Percentiles rank a stretch among this genome's conserved stretches.
Evolutionary conservation across 176 grass and related monocot species (phyloP).

Genomic region (Leersia perrieri): DNA sequence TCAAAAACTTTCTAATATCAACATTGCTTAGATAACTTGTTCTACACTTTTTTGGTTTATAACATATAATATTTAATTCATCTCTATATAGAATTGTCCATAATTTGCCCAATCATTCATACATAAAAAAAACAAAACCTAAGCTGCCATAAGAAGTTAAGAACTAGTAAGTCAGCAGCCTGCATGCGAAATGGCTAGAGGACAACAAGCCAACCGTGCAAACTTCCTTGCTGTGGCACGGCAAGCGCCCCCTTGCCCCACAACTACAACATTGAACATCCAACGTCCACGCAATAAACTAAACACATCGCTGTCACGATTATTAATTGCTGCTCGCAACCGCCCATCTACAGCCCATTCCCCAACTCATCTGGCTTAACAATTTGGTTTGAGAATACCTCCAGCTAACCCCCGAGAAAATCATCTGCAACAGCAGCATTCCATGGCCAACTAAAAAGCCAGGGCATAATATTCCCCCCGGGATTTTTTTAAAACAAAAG

Average conservation of each 20-base stretch:
- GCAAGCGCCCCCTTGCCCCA: constrained; percentile 13
- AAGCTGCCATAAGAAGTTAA: not conserved
- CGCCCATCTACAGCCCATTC: constrained; percentile 24
- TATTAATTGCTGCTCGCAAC: constrained; percentile 34
- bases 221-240: constrained; percentile 24
- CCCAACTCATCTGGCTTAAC: constrained; percentile 28
- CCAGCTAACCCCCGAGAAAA: constrained; percentile 8
- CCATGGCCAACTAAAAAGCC: constrained; percentile 26
- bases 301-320: constrained; percentile 45
- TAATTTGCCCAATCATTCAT: too few relatives aligned
- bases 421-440: not conserved
- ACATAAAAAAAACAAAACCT: too few relatives aligned
- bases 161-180: not conserved
- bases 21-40: too few relatives aligned
- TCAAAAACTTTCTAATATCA: too few relatives aligned
- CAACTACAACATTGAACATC: constrained; percentile 2
- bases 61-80: too few relatives aligned
- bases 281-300: constrained; percentile 38
- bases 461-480: constrained; percentile 31
- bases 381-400: not conserved
- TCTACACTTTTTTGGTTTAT: too few relatives aligned
- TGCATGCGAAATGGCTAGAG: constrained; percentile 3
- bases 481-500: not conserved
- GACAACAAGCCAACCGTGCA: constrained; percentile 15
- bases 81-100: too few relatives aligned